These are phyloP conservation scores for Teratosphaeria pseudoeucalypti DNA, from an alignment of 2,329 filamentous ascomycete genomes.

Conservation along the genomic window DNA sequence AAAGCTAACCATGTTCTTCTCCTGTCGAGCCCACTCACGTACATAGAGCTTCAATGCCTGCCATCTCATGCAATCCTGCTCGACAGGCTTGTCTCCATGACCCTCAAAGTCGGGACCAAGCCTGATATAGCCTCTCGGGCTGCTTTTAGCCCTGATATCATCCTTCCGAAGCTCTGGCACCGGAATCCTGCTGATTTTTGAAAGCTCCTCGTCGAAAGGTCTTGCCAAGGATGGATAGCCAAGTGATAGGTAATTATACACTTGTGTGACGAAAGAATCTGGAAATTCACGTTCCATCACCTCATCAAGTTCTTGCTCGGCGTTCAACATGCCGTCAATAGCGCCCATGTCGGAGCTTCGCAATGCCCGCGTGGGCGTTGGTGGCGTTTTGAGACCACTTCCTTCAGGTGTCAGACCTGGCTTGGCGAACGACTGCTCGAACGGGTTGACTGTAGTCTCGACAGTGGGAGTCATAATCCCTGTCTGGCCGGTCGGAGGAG, in stretches of 20 bases:
- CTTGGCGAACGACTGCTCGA: conserved; percentile 25
- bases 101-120: conserved; percentile 37
- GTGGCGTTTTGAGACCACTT: conserved; percentile 14
- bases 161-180: conserved; percentile 60
- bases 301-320: conserved; percentile 31
- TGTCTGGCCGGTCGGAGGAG: conserved; percentile 32
- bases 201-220: conserved; percentile 73
- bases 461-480: conserved; percentile 41
- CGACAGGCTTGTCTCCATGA: conserved; percentile 35
- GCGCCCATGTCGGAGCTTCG: conserved; percentile 10
- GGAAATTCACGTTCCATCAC: conserved; percentile 57
- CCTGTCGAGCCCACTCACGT: conserved; percentile 78
- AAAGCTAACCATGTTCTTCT: conserved; percentile 53
- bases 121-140: conserved; percentile 61
- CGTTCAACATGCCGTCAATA: conserved; percentile 32
- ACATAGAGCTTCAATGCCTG: conserved; percentile 75
- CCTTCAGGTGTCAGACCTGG: conserved; percentile 9
- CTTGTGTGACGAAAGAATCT: conserved; percentile 81
- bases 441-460: conserved; percentile 31
- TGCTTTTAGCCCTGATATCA: conserved; percentile 50
- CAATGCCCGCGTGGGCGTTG: conserved; percentile 14
- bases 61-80: conserved; percentile 61
- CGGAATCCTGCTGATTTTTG: conserved; percentile 64
- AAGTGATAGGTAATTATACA: conserved; percentile 92
- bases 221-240: conserved; percentile 81